Percentiles rank a stretch among this genome's conserved stretches.
These are phyloP conservation scores for Talaromyces sp. DNA, from an alignment of 2,329 filamentous ascomycete species.

Conservation along the genomic window DNA sequence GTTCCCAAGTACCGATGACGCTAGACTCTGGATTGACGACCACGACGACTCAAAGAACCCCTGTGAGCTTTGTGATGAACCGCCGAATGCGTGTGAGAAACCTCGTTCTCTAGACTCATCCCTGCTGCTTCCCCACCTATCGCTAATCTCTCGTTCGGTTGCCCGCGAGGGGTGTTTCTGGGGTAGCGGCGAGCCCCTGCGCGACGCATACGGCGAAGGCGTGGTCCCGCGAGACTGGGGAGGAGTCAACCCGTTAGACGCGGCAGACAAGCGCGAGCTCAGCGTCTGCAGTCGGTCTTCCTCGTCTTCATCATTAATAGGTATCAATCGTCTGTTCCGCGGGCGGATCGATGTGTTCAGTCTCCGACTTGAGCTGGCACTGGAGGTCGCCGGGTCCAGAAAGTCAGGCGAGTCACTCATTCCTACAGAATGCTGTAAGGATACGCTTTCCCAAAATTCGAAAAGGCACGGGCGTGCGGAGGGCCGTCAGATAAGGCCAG, in stretches of 20 bases:
- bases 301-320: constrained; percentile 34
- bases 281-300: constrained; percentile 20
- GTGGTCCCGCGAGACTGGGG: constrained; percentile 37
- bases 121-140: constrained; percentile 18
- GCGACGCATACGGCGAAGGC: constrained; percentile 34
- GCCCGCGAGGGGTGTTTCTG: constrained; percentile 32
- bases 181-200: constrained; percentile 34
- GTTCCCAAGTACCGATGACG: constrained; percentile 44
- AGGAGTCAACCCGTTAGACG: constrained; percentile 27
- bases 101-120: constrained; percentile 20
- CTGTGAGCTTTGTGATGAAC: constrained; percentile 12
- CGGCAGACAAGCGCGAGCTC: constrained; percentile 22
- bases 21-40: constrained; percentile 45
- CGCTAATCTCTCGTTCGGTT: constrained; percentile 11
- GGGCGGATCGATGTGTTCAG: constrained; percentile 38
- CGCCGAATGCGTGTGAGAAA: constrained; percentile 13
- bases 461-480: constrained; percentile 17
- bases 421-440: constrained; percentile 19
- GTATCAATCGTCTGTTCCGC: constrained; percentile 40
- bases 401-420: constrained; percentile 37
- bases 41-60: constrained; percentile 43
- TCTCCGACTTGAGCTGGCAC: constrained; percentile 25
- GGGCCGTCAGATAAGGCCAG: constrained; percentile 10
- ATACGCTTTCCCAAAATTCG: background rate
- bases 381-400: constrained; percentile 28